Evolutionary conservation across 2,329 filamentous ascomycete genomes (phyloP).

Genomic region (Ophiocordyceps unilateralis): DNA sequence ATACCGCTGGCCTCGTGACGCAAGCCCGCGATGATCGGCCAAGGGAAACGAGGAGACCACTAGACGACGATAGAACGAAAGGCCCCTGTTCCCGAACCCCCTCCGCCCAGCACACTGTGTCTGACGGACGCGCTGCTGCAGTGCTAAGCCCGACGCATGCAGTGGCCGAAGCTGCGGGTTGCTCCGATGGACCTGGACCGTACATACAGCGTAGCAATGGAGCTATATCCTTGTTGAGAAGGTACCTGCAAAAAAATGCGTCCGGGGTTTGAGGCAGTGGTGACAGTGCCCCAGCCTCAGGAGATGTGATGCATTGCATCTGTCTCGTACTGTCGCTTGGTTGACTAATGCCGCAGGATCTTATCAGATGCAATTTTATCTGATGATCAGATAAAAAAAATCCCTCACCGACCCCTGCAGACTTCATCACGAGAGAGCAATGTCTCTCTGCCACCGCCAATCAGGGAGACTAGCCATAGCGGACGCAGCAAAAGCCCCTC

Average conservation of each 20-base stretch:
- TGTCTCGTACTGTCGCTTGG: not conserved
- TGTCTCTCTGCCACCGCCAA: too few species aligned
- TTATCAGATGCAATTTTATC: not conserved
- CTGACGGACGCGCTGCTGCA: not conserved
- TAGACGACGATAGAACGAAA: too few species aligned
- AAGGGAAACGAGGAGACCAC: too few species aligned
- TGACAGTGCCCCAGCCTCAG: too few species aligned
- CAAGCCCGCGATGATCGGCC: too few species aligned
- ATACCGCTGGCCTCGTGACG: too few species aligned
- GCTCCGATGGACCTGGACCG: not conserved
- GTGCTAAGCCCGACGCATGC: not conserved
- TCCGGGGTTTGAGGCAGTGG: too few species aligned
- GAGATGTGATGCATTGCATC: too few species aligned
- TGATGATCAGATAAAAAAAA: slow-evolving; percentile 1
- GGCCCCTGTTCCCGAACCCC: too few species aligned
- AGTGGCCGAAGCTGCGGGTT: not conserved
- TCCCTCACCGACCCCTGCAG: not conserved
- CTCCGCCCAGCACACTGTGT: too few species aligned
- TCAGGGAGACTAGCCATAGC: too few species aligned
- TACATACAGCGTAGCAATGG: not conserved
- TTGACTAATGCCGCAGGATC: slow-evolving; percentile 3
- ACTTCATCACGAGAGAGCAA: not conserved
- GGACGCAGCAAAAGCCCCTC: not conserved
- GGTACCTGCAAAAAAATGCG: not conserved
- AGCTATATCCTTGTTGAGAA: not conserved